Evolutionary conservation across 257 asterid species (phyloP), one percentile per base, ranked within the genome.

Genomic region (Capsicum chinense): DNA sequence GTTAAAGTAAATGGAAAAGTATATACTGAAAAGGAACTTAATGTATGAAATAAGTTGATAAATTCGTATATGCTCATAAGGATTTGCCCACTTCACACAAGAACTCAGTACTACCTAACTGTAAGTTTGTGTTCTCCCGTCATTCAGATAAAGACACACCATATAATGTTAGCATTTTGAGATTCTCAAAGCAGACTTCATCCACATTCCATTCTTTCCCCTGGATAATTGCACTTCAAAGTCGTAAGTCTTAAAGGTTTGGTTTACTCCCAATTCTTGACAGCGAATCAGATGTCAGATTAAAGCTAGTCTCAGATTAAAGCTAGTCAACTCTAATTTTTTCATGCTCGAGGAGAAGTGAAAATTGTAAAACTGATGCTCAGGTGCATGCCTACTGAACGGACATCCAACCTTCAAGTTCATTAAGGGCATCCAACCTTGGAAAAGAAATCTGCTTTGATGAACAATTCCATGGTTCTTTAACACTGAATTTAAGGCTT

Each of bases 201-300:
- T 58, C 64, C 11, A 19, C 17, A 26, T 58, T 58, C 64, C 64
- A 58, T 19, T 15, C 35, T 17, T 60, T 26, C 35, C 71, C 82
- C 44, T 17, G 50, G 35, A 83, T 8, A 42, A 59, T 64, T 5
- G 26, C 44, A 0, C 7, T 19, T 17, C 7, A 13, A 52, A 83
- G 44, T 35, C 68, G n/a, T 16, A 82, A 33, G 37, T 62, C 50
- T 64, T 82, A 7, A 15, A 82, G 67, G 48, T 82, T 48, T 79
- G 67, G 68, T 56, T 67, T 15, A 3, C 56, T 35, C 9, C 33
- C 80, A 17, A 56, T 56, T 56, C 16, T 5, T 56, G 59, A 56
- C 1, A 56, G 59, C 3, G 59, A 56, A 56, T 56, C 5, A 5
- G 59, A 56, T 56, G 59, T 26, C 33, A 26, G 2, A 26, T 26